Conservation (phyloP, 2,329 filamentous ascomycete genomes). For the Clarireedia paspali region DNA sequence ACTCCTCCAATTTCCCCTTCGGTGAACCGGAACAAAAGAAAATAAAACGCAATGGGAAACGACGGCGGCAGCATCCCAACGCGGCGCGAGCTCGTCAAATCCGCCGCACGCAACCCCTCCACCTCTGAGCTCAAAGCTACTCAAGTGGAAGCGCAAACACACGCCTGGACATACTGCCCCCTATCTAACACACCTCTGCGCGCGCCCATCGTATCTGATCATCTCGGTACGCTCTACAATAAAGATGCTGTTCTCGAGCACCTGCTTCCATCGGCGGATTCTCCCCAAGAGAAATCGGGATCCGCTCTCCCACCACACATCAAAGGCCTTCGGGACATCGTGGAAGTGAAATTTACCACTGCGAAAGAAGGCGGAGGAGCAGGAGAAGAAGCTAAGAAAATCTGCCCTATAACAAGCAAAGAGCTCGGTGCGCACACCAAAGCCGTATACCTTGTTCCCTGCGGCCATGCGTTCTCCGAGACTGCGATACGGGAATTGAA, state of each 20-base stretch:
- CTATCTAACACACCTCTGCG: constrained; percentile 70
- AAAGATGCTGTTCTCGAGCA: constrained; percentile 80
- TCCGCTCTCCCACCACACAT: constrained; percentile 44
- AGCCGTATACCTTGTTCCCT: constrained; percentile 85
- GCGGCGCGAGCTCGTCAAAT: constrained; percentile 90
- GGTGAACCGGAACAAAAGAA: too few relatives aligned
- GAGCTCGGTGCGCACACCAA: constrained; percentile 72
- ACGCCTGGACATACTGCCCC: constrained; percentile 82
- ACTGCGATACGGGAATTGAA: constrained; percentile 76
- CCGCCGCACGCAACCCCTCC: constrained; percentile 75
- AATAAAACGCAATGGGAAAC: constrained; percentile 68
- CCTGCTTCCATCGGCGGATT: constrained; percentile 38
- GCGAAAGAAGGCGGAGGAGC: constrained; percentile 34
- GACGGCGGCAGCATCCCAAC: constrained; percentile 96
- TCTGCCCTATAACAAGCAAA: constrained; percentile 84
- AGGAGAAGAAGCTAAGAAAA: constrained; percentile 47
- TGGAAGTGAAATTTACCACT: constrained; percentile 68
- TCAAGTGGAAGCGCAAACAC: constrained; percentile 73
- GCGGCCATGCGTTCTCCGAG: constrained; percentile 89
- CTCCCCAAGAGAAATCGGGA: constrained; percentile 36
- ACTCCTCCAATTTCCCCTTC: neutral
- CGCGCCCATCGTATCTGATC: constrained; percentile 71
- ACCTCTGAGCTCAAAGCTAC: constrained; percentile 84
- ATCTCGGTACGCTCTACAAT: constrained; percentile 79
- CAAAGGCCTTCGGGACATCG: constrained; percentile 75